These are phyloP conservation scores for Xerocomus brunneocitrinus DNA, from an alignment of 768 basidiomycete genomes.

Conservation along the genomic window DNA sequence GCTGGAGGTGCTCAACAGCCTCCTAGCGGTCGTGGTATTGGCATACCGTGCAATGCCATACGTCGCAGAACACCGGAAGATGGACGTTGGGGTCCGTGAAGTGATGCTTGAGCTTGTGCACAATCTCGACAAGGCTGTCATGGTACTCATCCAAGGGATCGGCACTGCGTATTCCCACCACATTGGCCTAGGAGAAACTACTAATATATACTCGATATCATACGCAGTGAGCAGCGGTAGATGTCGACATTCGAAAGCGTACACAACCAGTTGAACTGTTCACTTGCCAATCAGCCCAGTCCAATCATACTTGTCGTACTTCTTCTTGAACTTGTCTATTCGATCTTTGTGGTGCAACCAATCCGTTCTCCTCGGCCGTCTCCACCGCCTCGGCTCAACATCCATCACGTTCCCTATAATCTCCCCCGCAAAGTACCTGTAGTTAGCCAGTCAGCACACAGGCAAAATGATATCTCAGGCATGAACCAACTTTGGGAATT, in stretches of 20 bases:
- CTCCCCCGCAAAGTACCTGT: conserved; percentile 90
- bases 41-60: background rate
- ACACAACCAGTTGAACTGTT: background rate
- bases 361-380: conserved; percentile 73
- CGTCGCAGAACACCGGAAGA: background rate
- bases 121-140: background rate
- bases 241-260: background rate
- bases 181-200: background rate
- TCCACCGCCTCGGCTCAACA: conserved; percentile 82
- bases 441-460: conserved; percentile 5
- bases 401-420: conserved; percentile 91
- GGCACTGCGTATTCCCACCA: background rate
- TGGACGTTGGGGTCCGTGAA: background rate
- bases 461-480: background rate
- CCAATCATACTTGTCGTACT: conserved; percentile 80
- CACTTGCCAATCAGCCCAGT: conserved; percentile 61
- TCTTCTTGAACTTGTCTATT: conserved; percentile 62
- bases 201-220: background rate
- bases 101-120: conserved; percentile 4
- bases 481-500: conserved; percentile 72
- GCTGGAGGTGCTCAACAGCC: conserved; percentile 15
- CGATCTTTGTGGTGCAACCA: conserved; percentile 64
- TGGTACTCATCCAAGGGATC: background rate
- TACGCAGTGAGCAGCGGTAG: background rate
- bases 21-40: background rate